phyloP scores from a whole-genome alignment of 345 rosid species.

The Acer campestre region DNA sequence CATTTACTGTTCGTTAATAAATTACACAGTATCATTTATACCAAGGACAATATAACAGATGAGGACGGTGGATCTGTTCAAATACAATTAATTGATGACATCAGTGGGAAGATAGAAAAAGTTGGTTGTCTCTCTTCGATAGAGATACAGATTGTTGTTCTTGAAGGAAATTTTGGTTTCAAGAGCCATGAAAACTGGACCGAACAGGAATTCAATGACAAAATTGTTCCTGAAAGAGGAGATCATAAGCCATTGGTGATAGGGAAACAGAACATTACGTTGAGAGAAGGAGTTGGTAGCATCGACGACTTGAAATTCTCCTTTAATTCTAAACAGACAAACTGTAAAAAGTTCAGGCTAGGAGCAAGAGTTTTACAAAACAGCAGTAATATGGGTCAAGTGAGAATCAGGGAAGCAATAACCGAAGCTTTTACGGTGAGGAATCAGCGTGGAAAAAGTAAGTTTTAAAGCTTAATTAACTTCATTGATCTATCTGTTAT shows the following conservation, averaged over 20 bases:
- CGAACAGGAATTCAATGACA: constrained; percentile 38
- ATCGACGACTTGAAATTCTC: constrained; percentile 52
- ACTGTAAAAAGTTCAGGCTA: constrained; percentile 71
- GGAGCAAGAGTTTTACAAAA: constrained; percentile 56
- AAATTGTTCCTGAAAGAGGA: constrained; percentile 52
- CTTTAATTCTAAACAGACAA: constrained; percentile 19
- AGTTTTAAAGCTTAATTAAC: background rate
- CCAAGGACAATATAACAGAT: constrained; percentile 51
- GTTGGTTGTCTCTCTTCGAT: constrained; percentile 28
- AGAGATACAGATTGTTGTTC: constrained; percentile 55
- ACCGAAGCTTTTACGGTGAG: constrained; percentile 67
- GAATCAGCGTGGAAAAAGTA: constrained; percentile 43
- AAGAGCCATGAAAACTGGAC: constrained; percentile 55
- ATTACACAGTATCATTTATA: constrained; percentile 46
- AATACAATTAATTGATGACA: constrained; percentile 48
- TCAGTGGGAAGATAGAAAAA: constrained; percentile 22
- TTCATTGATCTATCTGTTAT: too few species aligned
- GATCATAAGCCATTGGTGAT: constrained; percentile 61
- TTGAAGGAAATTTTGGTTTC: constrained; percentile 57
- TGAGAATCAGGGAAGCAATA: constrained; percentile 53
- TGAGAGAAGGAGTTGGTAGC: constrained; percentile 50
- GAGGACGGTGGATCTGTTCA: constrained; percentile 44
- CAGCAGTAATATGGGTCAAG: constrained; percentile 26
- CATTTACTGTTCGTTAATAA: constrained; percentile 46
- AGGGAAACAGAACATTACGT: constrained; percentile 48